Evolutionary conservation across 176 grass and related monocot species (phyloP).

Genomic region (Typha latifolia): DNA sequence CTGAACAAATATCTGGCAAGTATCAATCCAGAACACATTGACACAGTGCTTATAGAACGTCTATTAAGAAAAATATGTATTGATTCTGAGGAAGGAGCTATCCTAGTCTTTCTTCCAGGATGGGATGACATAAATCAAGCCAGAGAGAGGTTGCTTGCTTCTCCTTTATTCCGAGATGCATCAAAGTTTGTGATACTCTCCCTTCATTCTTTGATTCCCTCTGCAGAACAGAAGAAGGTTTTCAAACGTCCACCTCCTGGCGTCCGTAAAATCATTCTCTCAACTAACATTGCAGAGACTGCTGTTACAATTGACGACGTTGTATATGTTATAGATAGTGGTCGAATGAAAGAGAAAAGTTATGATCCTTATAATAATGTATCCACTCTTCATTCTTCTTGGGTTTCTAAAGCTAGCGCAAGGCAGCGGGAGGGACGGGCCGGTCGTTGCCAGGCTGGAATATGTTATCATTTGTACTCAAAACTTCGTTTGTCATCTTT

Average conservation of each 20-base stretch:
- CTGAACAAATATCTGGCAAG: conserved; percentile 76
- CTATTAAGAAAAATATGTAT: conserved; percentile 71
- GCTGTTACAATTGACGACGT: conserved; percentile 96
- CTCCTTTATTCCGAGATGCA: conserved; percentile 49
- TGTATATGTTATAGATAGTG: conserved; percentile 90
- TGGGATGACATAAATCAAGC: conserved; percentile 98
- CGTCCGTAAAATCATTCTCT: conserved; percentile 93
- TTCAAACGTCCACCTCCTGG: conserved; percentile 56
- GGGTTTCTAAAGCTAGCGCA: conserved; percentile 90
- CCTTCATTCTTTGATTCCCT: conserved; percentile 93
- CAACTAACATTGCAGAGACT: conserved; percentile 96
- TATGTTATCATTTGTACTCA: conserved; percentile 89
- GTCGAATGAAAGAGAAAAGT: conserved; percentile 97
- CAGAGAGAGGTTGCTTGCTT: conserved; percentile 60
- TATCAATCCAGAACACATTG: conserved; percentile 63
- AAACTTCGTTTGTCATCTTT: conserved; percentile 70
- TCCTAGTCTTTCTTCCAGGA: conserved; percentile 89
- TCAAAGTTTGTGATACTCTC: conserved; percentile 69
- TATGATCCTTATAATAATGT: conserved; percentile 98
- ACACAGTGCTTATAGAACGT: conserved; percentile 60
- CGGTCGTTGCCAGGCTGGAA: conserved; percentile 88
- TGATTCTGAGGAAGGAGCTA: conserved; percentile 74
- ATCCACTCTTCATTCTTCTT: conserved; percentile 88
- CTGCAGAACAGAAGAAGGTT: conserved; percentile 84
- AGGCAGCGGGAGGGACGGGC: conserved; percentile 85